phyloP scores from a whole-genome alignment of 352 stramenopile species.

The Phytophthora sansomeana region DNA sequence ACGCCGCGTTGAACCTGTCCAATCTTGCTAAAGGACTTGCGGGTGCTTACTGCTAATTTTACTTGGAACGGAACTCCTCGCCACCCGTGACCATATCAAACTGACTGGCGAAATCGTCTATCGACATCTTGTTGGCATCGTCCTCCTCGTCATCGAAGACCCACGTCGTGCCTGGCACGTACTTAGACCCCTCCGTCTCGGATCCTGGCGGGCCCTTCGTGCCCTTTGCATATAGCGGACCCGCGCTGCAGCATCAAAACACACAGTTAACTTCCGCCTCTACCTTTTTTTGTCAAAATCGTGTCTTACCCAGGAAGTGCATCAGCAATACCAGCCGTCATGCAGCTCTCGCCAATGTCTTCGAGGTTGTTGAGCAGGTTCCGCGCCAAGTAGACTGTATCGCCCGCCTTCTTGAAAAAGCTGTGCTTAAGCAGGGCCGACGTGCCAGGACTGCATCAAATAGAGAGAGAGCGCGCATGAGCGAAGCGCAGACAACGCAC shows the following conservation, averaged over 20 bases:
- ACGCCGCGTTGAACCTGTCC: constrained; percentile 22
- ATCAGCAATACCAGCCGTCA: constrained; percentile 85
- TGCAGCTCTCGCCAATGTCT: constrained; percentile 90
- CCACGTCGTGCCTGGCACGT: constrained; percentile 90
- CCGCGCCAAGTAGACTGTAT: constrained; percentile 68
- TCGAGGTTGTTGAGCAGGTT: constrained; percentile 82
- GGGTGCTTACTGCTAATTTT: constrained; percentile 28
- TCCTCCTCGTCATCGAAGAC: constrained; percentile 90
- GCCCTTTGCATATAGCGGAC: constrained; percentile 84
- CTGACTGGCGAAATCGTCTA: constrained; percentile 90
- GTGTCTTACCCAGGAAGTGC: constrained; percentile 74
- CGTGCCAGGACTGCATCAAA: constrained; percentile 67
- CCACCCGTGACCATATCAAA: constrained; percentile 89
- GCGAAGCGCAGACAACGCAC: neutral
- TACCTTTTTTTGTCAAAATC: neutral
- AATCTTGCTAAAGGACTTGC: constrained; percentile 11
- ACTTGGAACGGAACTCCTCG: constrained; percentile 88
- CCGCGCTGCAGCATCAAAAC: constrained; percentile 49
- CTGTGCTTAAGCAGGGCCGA: constrained; percentile 88
- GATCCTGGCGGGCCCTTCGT: constrained; percentile 73
- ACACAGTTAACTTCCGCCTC: neutral
- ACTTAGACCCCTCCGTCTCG: constrained; percentile 76
- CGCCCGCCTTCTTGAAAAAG: constrained; percentile 91
- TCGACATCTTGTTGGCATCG: constrained; percentile 75
- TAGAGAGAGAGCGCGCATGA: neutral